Evolutionary conservation across 192 early-diverging fungal species (phyloP).

Genomic region (Umbelopsis sp.): DNA sequence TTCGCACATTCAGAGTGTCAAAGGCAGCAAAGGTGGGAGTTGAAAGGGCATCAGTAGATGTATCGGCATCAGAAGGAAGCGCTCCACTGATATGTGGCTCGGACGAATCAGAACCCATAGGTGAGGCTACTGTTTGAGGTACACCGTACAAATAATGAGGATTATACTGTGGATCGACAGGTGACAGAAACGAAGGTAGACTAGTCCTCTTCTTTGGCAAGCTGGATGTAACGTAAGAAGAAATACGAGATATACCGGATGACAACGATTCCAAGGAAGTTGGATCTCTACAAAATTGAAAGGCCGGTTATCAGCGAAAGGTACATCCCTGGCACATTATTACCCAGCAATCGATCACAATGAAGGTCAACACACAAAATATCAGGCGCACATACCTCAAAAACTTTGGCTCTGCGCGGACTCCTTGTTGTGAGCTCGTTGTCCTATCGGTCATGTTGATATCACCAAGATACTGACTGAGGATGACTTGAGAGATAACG

Average conservation of each 20-base stretch:
- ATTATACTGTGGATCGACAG: constrained; percentile 23
- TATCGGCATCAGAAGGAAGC: background rate
- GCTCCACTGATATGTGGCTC: background rate
- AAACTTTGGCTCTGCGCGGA: constrained; percentile 52
- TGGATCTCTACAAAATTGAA: constrained; percentile 50
- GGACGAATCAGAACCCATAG: background rate
- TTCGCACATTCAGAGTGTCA: background rate
- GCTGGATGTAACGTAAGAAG: constrained; percentile 64
- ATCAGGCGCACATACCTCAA: constrained; percentile 36
- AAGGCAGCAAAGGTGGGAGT: background rate
- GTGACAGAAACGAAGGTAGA: constrained; percentile 17
- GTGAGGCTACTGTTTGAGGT: background rate
- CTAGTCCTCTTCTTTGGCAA: constrained; percentile 43
- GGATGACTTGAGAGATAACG: constrained; percentile 12
- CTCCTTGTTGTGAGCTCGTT: constrained; percentile 26
- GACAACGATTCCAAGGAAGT: constrained; percentile 62
- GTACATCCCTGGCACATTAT: no score
- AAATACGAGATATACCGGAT: constrained; percentile 61
- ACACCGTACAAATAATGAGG: constrained; percentile 9
- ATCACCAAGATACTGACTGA: constrained; percentile 4
- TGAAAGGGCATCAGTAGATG: background rate
- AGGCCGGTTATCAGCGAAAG: background rate
- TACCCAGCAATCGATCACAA: background rate
- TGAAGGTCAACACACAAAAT: background rate
- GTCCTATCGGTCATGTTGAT: constrained; percentile 5